Evolutionary conservation across 2,329 filamentous ascomycete species (phyloP).

Genomic region (Botrytis deweyae): DNA sequence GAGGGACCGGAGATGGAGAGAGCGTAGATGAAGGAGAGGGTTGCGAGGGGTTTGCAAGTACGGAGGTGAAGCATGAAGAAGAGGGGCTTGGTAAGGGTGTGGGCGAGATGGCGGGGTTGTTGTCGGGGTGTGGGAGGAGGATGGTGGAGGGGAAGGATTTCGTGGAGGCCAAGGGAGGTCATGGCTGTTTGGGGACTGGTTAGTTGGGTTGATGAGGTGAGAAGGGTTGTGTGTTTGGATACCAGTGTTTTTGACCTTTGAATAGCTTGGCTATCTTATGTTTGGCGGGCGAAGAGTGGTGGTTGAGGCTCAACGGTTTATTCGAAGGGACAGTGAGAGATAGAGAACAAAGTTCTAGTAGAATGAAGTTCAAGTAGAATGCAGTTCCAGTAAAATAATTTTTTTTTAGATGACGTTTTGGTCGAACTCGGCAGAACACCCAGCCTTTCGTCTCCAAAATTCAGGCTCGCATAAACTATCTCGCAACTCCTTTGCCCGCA

Average conservation of each 20-base stretch:
- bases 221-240: neutral
- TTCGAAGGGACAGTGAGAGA: neutral
- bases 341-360: neutral
- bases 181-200: neutral
- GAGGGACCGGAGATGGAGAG: neutral
- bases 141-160: neutral
- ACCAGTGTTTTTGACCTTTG: neutral
- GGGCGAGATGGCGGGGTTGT: neutral
- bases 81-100: neutral
- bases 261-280: neutral
- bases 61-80: neutral
- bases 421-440: neutral
- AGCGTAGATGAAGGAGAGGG: neutral
- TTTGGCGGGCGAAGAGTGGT: neutral
- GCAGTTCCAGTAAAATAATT: too few relatives aligned
- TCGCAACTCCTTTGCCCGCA: neutral
- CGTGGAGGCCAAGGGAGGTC: neutral
- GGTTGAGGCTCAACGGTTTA: neutral
- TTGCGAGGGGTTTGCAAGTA: neutral
- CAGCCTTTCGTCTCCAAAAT: neutral
- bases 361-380: neutral
- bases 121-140: neutral
- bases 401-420: too few relatives aligned
- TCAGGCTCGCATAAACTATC: too few relatives aligned
- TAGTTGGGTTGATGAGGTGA: neutral